phyloP scores from a whole-genome alignment of 257 asterid genomes.

The Fraxinus excelsior region DNA sequence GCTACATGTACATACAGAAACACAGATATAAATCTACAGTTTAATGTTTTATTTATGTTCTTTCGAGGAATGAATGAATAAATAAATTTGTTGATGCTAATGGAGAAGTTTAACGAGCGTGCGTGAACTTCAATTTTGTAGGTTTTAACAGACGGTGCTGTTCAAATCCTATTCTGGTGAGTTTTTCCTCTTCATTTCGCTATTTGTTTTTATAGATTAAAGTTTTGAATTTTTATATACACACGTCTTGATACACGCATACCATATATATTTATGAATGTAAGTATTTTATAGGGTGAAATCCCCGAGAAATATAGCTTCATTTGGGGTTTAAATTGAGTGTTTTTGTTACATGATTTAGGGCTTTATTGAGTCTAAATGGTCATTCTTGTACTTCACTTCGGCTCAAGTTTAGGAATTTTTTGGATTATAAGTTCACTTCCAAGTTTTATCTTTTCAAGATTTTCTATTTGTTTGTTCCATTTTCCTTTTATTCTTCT shows the following conservation, averaged over 20 bases:
- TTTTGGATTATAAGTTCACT: constrained; percentile 11
- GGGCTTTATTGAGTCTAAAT: constrained; percentile 41
- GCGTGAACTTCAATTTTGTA: constrained; percentile 24
- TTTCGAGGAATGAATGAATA: constrained; percentile 7
- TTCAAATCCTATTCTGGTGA: constrained; percentile 31
- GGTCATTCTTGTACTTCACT: background rate
- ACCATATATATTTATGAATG: constrained; percentile 5
- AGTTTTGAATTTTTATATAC: constrained; percentile 1
- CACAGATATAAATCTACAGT: constrained; percentile 13
- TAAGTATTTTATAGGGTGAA: constrained; percentile 23
- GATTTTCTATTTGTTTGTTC: background rate
- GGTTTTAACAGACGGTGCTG: constrained; percentile 28
- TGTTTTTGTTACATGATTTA: constrained; percentile 27
- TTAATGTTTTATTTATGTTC: constrained; percentile 15
- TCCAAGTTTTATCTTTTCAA: background rate
- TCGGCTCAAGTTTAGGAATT: background rate
- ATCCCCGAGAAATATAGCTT: constrained; percentile 25
- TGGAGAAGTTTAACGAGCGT: constrained; percentile 2
- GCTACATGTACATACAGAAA: constrained; percentile 14
- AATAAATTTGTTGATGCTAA: constrained; percentile 25
- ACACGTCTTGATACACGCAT: background rate
- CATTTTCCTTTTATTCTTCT: background rate
- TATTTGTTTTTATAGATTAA: constrained; percentile 16
- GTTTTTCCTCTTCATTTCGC: constrained; percentile 15
- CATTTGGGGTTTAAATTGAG: constrained; percentile 35